Base-by-base conservation (phyloP, 805 yeast genomes). In the Candida broadrunensis region DNA sequence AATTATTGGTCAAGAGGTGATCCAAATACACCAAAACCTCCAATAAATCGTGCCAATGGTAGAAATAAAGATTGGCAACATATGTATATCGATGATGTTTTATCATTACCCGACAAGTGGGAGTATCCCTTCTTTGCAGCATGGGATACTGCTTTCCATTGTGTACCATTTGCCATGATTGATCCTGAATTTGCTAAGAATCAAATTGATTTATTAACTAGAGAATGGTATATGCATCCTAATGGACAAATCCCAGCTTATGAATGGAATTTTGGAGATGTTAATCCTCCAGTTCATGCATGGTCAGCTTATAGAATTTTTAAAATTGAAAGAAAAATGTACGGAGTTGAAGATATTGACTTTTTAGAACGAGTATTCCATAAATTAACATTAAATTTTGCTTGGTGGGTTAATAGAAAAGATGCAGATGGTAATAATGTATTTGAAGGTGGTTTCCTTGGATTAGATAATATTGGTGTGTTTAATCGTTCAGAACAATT, bases 201-300 rank as follows among this genome's bases (percentile, higher is more conserved):
- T 52, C 97, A 89, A 65, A 74, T 89, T 51, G 95, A 85, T 58
- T 68, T 89, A 42, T 69, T 89, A 59, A 84, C 95, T 23, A 76
- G 96, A 56, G 97, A 89, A 64, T 89, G 97, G 97, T 89, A 89
- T 59, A 88, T 88, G 95, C 96, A 91, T 59, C 97, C 97, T 35
- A 89, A 89, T 60, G 97, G 97, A n/a, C 97, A 90, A 63, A 80
- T 88, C 48, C 97, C 97, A 0, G 96, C 97, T 12, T 89, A 89
- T 61, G 97, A 89, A 64, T 89, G 97, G 97, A 89, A 90, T 60
- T 89, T 89, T 55, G 72, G 85, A 46, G 97, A 89, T 61, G 95
- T 90, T n/a, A 89, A 89, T 59, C 97, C 97, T 1, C 97, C 97
- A 0, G 97, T 89, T 26, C 97, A 90, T 60, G 97, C 97, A 0